Base-by-base conservation (phyloP, 2,329 filamentous ascomycete genomes). In the Dactylellina haptotyla region DNA sequence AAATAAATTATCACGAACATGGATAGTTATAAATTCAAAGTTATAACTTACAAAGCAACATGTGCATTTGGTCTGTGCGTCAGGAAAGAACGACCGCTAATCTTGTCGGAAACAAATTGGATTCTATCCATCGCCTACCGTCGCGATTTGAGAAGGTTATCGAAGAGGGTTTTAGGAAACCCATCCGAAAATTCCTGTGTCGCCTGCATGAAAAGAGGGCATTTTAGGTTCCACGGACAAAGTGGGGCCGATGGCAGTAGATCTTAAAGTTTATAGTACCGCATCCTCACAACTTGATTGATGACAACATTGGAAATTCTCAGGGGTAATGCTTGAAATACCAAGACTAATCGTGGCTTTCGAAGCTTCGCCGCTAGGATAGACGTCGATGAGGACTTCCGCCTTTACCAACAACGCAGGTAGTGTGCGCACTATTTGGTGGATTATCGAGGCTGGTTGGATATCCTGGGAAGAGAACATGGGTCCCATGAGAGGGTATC, bases 231-330 rank as follows among this genome's bases (percentile, higher is more conserved):
- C 41, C 23, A 53, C 63, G 64, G 64, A 61, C 18, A 34, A 59
- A n/a, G 39, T 69, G 48, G 56, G 64, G 46, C 64, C 64, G 64
- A 56, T 28, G 18, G 48, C 16, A 48, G 48, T n/a, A n/a, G n/a
- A n/a, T 41, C 12, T 3, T 30, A 20, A n/a, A n/a, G n/a, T 45
- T 45, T 30, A 51, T 51, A 51, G 43, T 9, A 20, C 6, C 12
- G 6, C 25, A n/a, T 9, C 3, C 20, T 4, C 6, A 8, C 12
- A 34, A 34, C 14, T 34, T 34, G 6, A 5, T 34, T 20, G 9
- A n/a, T n/a, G 20, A 4, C 43, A 45, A 16, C 43, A 9, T 50
- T 16, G 30, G 28, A n/a, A n/a, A n/a, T 16, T 18, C 25, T 56
- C 50, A 46, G 57, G 48, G 50, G 50, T 26, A 41, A 51, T 62